Conservation (phyloP, 108 stramenopile genomes). For the Skeletonema potamos region DNA sequence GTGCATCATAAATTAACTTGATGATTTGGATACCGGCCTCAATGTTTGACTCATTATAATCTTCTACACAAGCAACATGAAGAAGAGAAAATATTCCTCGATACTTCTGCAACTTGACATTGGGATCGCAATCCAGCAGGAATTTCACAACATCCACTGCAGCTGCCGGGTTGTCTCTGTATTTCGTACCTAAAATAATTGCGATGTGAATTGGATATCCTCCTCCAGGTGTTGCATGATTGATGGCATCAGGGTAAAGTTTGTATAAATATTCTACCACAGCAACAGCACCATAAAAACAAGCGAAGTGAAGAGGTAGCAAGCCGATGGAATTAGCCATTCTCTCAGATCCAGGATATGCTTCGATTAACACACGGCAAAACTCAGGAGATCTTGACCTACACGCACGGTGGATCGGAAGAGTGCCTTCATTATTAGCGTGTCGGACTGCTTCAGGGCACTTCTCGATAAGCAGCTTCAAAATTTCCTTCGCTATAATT, state of each 20-base stretch:
- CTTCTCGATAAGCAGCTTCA: neutral
- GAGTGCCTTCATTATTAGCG: neutral
- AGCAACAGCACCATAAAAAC: neutral
- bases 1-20: neutral
- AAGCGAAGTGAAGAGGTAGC: constrained; percentile 2
- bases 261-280: neutral
- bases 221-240: too few relatives aligned
- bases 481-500: neutral
- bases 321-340: neutral
- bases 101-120: neutral
- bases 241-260: neutral
- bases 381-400: neutral
- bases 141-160: neutral
- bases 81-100: neutral
- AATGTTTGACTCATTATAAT: too few relatives aligned
- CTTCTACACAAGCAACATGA: neutral
- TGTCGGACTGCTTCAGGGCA: neutral
- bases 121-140: neutral
- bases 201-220: neutral
- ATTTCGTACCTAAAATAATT: neutral
- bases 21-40: neutral
- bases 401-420: neutral
- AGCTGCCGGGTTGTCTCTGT: neutral
- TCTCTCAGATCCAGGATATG: constrained; percentile 7
- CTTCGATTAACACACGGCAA: neutral